Evolutionary conservation across 305 asterid genomes (phyloP).

Genomic region (Fraxinus greggii): DNA sequence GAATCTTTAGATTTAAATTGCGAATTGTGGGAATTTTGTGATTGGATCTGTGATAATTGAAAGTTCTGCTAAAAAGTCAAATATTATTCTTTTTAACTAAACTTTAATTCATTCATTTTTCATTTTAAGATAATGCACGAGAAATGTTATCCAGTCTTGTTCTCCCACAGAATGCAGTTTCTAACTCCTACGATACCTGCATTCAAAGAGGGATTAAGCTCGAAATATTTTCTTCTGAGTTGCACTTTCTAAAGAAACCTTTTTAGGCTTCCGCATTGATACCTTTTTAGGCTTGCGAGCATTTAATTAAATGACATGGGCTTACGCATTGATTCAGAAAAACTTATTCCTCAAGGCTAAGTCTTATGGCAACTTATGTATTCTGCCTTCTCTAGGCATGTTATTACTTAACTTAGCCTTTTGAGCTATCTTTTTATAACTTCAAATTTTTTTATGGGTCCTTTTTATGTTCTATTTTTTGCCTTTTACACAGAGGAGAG

Average conservation of each 20-base stretch:
- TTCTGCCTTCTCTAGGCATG: background rate
- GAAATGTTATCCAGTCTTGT: background rate
- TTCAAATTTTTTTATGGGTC: background rate
- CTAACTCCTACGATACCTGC: background rate
- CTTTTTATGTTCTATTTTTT: background rate
- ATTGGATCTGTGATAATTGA: background rate
- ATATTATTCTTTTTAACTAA: conserved; percentile 6
- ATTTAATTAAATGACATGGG: background rate
- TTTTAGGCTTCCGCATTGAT: background rate
- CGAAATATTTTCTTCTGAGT: background rate
- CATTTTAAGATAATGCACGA: background rate
- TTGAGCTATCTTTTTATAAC: background rate
- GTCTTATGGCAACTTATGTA: background rate
- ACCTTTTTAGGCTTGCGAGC: background rate
- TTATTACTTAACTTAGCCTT: background rate
- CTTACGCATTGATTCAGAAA: background rate
- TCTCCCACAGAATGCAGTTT: background rate
- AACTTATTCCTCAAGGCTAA: background rate
- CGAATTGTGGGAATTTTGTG: conserved; percentile 10
- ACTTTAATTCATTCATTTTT: background rate
- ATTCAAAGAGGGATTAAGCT: background rate
- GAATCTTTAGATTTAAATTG: background rate
- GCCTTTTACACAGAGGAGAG: background rate
- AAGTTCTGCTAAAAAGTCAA: background rate
- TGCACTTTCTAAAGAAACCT: background rate